Percentiles rank a stretch among this genome's conserved stretches.
Conservation (phyloP, 2,329 filamentous ascomycete species). For the Cercospora zeina region DNA sequence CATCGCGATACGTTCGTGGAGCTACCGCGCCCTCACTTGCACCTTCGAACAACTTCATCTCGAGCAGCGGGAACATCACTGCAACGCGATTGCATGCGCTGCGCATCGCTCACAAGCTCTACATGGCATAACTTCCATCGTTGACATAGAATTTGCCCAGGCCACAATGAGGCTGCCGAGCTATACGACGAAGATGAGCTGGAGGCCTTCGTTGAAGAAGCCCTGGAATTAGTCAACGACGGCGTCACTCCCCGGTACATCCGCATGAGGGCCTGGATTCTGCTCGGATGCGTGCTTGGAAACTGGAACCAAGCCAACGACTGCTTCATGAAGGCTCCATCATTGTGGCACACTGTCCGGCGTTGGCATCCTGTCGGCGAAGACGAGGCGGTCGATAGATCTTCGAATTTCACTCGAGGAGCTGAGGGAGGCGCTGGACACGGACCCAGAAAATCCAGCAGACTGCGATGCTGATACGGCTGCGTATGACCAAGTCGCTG, state of each 20-base stretch:
- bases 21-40: no score
- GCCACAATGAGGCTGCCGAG: not conserved
- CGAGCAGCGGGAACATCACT: no score
- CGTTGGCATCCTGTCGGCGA: not conserved
- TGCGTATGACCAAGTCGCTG: not conserved
- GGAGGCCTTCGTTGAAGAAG: not conserved
- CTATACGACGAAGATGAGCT: not conserved
- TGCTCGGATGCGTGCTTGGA: not conserved
- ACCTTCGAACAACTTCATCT: no score
- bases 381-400: not conserved
- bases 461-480: not conserved
- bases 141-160: not conserved
- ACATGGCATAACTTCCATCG: not conserved
- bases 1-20: no score
- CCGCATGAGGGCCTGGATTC: not conserved
- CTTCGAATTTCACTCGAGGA: not conserved
- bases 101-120: not conserved
- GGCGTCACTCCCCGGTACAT: not conserved
- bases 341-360: not conserved
- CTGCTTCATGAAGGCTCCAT: not conserved
- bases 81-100: not conserved
- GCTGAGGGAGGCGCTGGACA: not conserved
- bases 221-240: not conserved
- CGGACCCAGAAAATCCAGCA: not conserved
- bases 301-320: not conserved